A percentile compares a stretch with the other conserved stretches of the same genome.
Conservation (phyloP, 345 rosid genomes). For the Citrus maxima region DNA sequence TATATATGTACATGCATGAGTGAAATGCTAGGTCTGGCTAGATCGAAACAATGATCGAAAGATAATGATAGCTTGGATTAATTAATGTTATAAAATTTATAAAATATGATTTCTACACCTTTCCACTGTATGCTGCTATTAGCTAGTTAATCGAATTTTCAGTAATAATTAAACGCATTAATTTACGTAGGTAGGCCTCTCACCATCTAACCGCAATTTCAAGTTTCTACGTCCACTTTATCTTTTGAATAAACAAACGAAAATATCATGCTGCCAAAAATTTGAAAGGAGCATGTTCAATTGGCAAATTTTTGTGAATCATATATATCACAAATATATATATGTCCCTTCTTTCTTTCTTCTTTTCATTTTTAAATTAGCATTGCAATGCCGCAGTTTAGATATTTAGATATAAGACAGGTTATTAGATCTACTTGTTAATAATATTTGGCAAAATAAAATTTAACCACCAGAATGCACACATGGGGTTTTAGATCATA, state of each 20-base stretch:
- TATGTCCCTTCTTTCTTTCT: too few relatives aligned
- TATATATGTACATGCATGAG: neutral
- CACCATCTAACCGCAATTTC: neutral
- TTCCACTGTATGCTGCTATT: neutral
- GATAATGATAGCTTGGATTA: neutral
- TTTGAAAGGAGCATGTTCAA: too few relatives aligned
- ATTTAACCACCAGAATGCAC: too few relatives aligned
- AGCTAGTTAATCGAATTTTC: neutral
- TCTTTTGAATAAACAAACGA: slow-evolving; percentile 7
- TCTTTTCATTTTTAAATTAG: too few relatives aligned
- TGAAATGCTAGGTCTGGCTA: neutral
- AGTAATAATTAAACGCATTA: neutral
- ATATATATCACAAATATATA: too few relatives aligned
- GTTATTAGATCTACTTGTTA: too few relatives aligned
- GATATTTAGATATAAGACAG: too few relatives aligned
- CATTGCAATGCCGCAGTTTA: too few relatives aligned
- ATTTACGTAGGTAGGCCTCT: neutral
- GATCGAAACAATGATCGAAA: neutral
- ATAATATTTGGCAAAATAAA: too few relatives aligned
- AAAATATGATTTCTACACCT: neutral
- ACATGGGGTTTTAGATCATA: too few relatives aligned
- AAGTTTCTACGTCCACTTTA: neutral
- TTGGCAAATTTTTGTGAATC: neutral
- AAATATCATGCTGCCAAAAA: neutral
- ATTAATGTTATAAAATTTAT: neutral